Percentiles rank a stretch among this genome's conserved stretches.
These are phyloP conservation scores for Hypoxylon trugodes DNA, from an alignment of 495 filamentous ascomycete genomes.

Conservation along the genomic window DNA sequence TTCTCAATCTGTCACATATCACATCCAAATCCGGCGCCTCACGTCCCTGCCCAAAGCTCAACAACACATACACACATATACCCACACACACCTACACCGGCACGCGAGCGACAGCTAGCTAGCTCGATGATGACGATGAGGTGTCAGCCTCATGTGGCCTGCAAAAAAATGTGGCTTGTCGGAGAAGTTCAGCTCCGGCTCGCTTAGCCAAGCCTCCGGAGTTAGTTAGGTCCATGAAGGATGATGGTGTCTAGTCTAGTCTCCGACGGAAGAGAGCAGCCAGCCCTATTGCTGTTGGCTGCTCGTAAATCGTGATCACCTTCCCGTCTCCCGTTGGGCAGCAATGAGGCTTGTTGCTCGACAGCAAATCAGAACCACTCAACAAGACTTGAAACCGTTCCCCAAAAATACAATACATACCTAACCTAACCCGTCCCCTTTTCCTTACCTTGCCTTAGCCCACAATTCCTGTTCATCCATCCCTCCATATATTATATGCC, in stretches of 20 bases:
- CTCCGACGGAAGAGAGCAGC: constrained; percentile 8
- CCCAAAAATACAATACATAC: no score
- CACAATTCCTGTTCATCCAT: background rate
- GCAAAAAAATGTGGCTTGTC: constrained; percentile 40
- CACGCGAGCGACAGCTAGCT: constrained; percentile 18
- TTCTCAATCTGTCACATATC: constrained; percentile 43
- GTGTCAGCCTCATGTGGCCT: constrained; percentile 45
- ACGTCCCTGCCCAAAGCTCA: constrained; percentile 40
- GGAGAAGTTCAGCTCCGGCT: constrained; percentile 35
- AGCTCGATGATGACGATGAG: constrained; percentile 23
- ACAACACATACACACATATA: constrained; percentile 9
- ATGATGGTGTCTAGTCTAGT: constrained; percentile 18
- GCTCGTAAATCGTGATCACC: constrained; percentile 30
- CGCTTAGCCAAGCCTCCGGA: constrained; percentile 13
- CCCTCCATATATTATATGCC: constrained; percentile 14
- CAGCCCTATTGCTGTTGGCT: constrained; percentile 25
- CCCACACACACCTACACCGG: background rate
- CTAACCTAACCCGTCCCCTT: constrained; percentile 6
- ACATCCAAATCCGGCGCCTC: constrained; percentile 35
- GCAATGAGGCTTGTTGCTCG: constrained; percentile 46
- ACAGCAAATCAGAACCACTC: constrained; percentile 36
- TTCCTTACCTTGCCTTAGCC: background rate
- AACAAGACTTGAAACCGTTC: constrained; percentile 27
- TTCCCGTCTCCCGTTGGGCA: constrained; percentile 50
- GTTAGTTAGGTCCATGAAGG: no score